phyloP scores from a whole-genome alignment of 169 alveolate genomes.

The Plasmodium yoelii region DNA sequence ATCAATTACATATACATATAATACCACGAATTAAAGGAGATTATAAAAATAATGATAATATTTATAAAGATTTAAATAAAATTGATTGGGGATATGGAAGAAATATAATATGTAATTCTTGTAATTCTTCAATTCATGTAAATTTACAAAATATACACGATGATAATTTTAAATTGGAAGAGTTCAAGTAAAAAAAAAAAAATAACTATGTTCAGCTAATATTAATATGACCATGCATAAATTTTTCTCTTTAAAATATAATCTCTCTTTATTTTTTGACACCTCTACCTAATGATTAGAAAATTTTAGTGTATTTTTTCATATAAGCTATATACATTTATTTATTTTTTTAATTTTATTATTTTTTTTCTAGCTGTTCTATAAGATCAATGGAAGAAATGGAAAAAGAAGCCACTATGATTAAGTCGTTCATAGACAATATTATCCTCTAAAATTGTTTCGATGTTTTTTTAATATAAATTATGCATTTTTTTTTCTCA shows the following conservation, averaged over 20 bases:
- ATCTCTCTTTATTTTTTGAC: too few species aligned
- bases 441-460: neutral
- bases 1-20: constrained; percentile 91
- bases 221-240: neutral
- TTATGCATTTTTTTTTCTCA: too few species aligned
- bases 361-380: constrained; percentile 17
- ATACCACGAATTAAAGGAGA: constrained; percentile 87
- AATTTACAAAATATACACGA: constrained; percentile 9
- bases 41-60: constrained; percentile 83
- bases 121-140: constrained; percentile 33
- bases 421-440: constrained; percentile 42
- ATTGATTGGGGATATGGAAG: constrained; percentile 77
- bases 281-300: too few species aligned
- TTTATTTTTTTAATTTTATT: too few species aligned
- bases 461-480: too few species aligned
- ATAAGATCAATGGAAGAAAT: constrained; percentile 68
- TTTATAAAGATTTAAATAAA: constrained; percentile 82
- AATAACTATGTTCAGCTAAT: neutral
- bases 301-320: too few species aligned
- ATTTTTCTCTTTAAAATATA: neutral
- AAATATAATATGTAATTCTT: constrained; percentile 36
- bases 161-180: constrained; percentile 63
- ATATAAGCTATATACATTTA: too few species aligned
- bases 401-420: constrained; percentile 58
- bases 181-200: constrained; percentile 41